A percentile compares a stretch with the other conserved stretches of the same genome.
phyloP scores from a whole-genome alignment of 345 rosid genomes.

The Lepidium didymum region DNA sequence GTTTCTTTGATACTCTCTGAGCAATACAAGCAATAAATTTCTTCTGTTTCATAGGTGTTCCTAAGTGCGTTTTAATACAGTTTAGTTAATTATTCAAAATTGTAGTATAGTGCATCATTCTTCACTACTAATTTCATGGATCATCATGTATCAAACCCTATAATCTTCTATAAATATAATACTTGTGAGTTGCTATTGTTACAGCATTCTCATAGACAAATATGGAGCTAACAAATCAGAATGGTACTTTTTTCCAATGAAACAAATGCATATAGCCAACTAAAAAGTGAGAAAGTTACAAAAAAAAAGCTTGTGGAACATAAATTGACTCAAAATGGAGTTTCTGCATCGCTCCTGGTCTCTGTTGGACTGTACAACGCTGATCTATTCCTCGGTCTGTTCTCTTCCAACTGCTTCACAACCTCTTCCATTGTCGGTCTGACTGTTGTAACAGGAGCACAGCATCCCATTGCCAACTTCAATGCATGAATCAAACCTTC shows the following conservation, averaged over 20 bases:
- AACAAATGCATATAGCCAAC: conserved; percentile 17
- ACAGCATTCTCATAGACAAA: conserved; percentile 2
- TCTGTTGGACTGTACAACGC: conserved; percentile 91
- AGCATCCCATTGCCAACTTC: conserved; percentile 98
- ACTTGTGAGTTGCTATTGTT: conserved; percentile 1
- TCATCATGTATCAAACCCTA: too few relatives aligned
- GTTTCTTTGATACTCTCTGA: neutral
- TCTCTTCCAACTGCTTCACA: conserved; percentile 91
- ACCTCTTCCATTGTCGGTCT: conserved; percentile 97
- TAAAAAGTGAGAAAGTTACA: conserved; percentile 3
- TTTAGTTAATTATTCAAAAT: too few relatives aligned
- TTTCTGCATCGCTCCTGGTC: conserved; percentile 76
- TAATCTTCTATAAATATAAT: neutral
- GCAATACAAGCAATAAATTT: too few relatives aligned
- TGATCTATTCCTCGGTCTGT: conserved; percentile 92
- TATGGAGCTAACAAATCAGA: neutral
- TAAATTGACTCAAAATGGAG: conserved; percentile 49
- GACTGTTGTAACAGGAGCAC: conserved; percentile 88
- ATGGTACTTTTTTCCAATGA: neutral
- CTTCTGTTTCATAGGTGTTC: too few relatives aligned
- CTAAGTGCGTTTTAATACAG: too few relatives aligned
- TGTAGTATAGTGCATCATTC: too few relatives aligned
- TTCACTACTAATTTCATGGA: too few relatives aligned
- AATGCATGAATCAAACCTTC: conserved; percentile 91
- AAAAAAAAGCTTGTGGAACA: neutral